Conservation (phyloP, 306 rosid species). For the Dryas drummondii region DNA sequence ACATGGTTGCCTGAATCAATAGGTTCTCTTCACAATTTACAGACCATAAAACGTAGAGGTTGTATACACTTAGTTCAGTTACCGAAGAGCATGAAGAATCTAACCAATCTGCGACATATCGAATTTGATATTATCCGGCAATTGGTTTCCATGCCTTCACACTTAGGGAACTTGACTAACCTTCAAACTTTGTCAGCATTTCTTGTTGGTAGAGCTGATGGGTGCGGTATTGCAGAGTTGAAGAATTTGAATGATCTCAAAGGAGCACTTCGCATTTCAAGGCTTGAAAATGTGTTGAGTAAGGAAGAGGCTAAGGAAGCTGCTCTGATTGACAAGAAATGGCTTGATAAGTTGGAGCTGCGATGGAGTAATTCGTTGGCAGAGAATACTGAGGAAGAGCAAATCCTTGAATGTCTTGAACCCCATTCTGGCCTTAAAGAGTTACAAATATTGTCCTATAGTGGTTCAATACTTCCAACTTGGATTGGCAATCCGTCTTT, state of each 20-base stretch:
- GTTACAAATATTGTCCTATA: slow-evolving; percentile 9
- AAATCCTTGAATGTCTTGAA: slow-evolving; percentile 15
- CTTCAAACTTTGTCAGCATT: slow-evolving; percentile 28
- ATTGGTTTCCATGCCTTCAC: slow-evolving; percentile 12
- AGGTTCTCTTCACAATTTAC: slow-evolving; percentile 8
- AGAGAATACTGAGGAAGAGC: background rate
- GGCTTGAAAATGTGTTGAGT: slow-evolving; percentile 13
- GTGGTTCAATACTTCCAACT: slow-evolving; percentile 26
- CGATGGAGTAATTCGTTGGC: slow-evolving; percentile 15
- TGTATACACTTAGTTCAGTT: slow-evolving; percentile 12
- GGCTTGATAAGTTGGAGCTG: background rate
- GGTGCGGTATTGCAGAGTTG: slow-evolving; percentile 11
- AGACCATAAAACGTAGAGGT: slow-evolving; percentile 14
- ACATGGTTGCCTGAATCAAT: slow-evolving; percentile 18
- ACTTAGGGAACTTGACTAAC: slow-evolving; percentile 15
- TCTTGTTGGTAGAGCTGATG: slow-evolving; percentile 24
- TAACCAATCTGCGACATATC: slow-evolving; percentile 22
- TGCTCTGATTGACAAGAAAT: slow-evolving; percentile 5
- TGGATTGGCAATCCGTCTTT: slow-evolving; percentile 18
- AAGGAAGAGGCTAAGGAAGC: slow-evolving; percentile 20
- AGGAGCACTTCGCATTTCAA: slow-evolving; percentile 19
- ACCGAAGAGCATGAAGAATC: slow-evolving; percentile 23
- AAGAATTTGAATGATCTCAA: slow-evolving; percentile 5
- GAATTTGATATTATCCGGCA: slow-evolving; percentile 20
- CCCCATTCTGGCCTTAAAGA: slow-evolving; percentile 15